Evolutionary conservation across 2,329 filamentous ascomycete species (phyloP), one percentile per base, ranked within the genome.

Genomic region (Epichloe hybrida): DNA sequence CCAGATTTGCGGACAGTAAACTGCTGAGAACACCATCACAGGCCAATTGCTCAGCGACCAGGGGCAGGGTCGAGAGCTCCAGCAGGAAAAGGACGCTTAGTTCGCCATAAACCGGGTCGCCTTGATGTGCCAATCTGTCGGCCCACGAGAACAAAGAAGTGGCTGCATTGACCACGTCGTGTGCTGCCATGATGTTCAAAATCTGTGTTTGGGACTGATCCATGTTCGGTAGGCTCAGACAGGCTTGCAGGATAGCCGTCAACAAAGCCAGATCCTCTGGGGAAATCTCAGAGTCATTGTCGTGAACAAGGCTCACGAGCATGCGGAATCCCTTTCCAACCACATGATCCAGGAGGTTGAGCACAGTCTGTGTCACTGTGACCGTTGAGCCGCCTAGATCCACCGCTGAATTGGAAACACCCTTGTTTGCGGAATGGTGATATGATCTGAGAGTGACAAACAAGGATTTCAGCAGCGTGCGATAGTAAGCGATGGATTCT

Each of bases 81-180:
- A 95, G 80, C 13, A 98, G 75, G 66, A 97, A 94, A 27, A 90
- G 76, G 40, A 95, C 77, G 59, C 86, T 87, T n/a, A 96, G 78
- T 63, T 96, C 90, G 56, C 90, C 93, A 65, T 96, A 97, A 34
- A 97, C 74, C 0, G 93, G 91, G 62, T 97, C 91, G 31, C 83
- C 81, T 51, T 84, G 78, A 37, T 84, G 76, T 0, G 84, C 79
- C 23, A 97, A 75, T 57, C 84, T 81, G 65, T 97, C 89, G 4
- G 91, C 81, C 93, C 93, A 98, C 0, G 89, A 95, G 67, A 91
- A 97, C 5, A 98, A 76, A 36, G 86, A 88, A 5, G 84, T 83
- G 0, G 89, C 90, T 54, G 89, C 86, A 59, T 91, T 86, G 44
- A 88, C 76, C 1, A 84, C 83, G 55, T 86, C 82, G 62, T 89